Base-by-base conservation (phyloP, 441 rosid genomes). In the Syzygium syzygioides region DNA sequence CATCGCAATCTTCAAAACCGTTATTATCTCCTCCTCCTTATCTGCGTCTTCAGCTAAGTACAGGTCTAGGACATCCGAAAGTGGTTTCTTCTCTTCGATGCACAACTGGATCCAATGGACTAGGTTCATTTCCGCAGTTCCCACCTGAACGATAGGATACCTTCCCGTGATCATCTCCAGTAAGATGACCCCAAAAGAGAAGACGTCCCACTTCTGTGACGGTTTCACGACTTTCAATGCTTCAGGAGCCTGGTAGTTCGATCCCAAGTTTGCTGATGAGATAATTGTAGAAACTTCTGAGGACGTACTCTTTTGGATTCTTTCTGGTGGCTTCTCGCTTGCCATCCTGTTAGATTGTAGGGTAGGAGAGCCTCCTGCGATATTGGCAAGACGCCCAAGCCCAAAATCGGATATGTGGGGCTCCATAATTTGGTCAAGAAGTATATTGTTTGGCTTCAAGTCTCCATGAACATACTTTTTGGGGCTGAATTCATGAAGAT, bases 161-260 rank as follows among this genome's bases (percentile, higher is more conserved):
- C 93, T 95, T 89, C 99, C 98, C 0, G 97, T 94, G 80, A 98
- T 95, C 94, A 97, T 87, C 92, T 96, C 99, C 55, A 98, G 93
- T 68, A 98, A 88, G 89, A 98, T 95, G 87, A 97, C 96, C 37
- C 99, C 99, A n/a, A 90, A 97, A 11, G 99, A 96, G 94, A 97
- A 98, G 11, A 96, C 94, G 92, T 98, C 99, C 99, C 99, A 98
- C 91, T 96, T 98, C 91, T 98, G 99, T 14, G 99, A 98, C 18
- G 98, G 98, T 92, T 97, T 98, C 86, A 97, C 94, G 86, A 92
- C 93, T 92, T 96, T 98, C 62, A 95, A 91, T 59, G 97, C 95
- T 93, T 98, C 99, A 0, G 99, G 99, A 76, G 99, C 98, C 90
- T 95, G 98, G 91, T 98, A 98, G 79, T 93, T 93, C 11, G 97